Evolutionary conservation across 345 rosid genomes (phyloP), one percentile per base, ranked within the genome.

Genomic region (Citropsis articulata): DNA sequence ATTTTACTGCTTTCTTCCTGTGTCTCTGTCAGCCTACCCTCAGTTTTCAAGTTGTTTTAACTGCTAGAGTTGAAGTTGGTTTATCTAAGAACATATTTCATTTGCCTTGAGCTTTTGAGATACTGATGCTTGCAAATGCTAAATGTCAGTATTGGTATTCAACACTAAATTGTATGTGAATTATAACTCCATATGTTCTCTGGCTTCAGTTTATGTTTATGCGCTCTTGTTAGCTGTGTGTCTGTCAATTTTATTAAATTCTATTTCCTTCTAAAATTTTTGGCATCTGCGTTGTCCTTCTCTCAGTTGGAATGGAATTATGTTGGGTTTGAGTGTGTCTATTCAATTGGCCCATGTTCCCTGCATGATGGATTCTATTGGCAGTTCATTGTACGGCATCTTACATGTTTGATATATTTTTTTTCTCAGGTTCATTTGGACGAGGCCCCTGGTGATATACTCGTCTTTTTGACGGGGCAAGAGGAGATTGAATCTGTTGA

Each of bases 381-480:
- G 31, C 35, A 28, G 50, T 69, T 66, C 9, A 24, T 73, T 9
- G 22, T 75, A 53, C 65, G 68, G 40, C n/a, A 50, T 72, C 40
- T 72, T 55, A 55, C 80, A 27, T 74, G 38, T 65, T 38, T 48
- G 14, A 50, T 48, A 28, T 45, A 30, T 69, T 33, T 71, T 10
- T 61, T 81, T 79, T 53, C 27, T 81, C 80, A 95, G 98, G 89
- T 95, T 79, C 99, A 93, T 83, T 80, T 84, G 86, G 91, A 88
- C 72, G 98, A 93, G 83, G 85, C 79, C 78, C 88, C 91, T 19
- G 99, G 98, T 81, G 99, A 95, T 86, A 80, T 95, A 77, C 94
- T 95, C 80, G 99, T 92, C 53, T 95, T 95, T 79, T 87, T 95
- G 77, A 95, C 98, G 55, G 99, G 98, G 64, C 97, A 95, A 92